phyloP scores from a whole-genome alignment of 306 rosid species.

The Lathyrus oleraceus region DNA sequence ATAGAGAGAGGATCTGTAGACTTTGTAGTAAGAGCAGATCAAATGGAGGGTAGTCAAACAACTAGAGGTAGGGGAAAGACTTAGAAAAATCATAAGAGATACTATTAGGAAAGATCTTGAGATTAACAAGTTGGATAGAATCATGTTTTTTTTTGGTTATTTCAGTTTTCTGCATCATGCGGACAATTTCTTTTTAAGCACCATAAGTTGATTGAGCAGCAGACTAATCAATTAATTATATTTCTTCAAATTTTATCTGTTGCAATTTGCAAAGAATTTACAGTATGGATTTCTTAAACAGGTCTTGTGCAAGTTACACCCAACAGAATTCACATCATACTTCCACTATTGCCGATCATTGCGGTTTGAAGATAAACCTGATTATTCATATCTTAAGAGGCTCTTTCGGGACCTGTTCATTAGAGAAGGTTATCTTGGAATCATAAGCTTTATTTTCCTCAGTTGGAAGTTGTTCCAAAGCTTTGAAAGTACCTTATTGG shows the following conservation, averaged over 20 bases:
- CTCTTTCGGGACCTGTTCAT: constrained; percentile 94
- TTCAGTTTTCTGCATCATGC: not conserved
- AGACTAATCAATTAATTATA: not conserved
- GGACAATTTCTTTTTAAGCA: not conserved
- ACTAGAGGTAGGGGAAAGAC: too few relatives aligned
- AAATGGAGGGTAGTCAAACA: too few relatives aligned
- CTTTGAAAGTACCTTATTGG: constrained; percentile 13
- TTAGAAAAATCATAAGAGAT: too few relatives aligned
- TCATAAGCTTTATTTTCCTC: constrained; percentile 22
- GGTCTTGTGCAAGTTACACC: constrained; percentile 89
- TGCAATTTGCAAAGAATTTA: constrained; percentile 27
- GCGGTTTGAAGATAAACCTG: constrained; percentile 97
- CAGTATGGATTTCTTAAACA: constrained; percentile 37
- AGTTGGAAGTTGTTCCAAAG: constrained; percentile 25
- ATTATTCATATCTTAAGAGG: constrained; percentile 92
- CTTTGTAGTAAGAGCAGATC: too few relatives aligned
- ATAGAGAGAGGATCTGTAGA: too few relatives aligned
- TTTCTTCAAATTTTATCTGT: not conserved
- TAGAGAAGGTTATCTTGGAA: constrained; percentile 71
- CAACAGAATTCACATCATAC: constrained; percentile 84
- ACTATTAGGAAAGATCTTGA: too few relatives aligned
- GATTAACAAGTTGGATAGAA: too few relatives aligned
- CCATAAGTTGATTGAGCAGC: not conserved
- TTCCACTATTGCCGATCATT: constrained; percentile 90
- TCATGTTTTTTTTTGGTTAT: too few relatives aligned